These are phyloP conservation scores for Aspergillus saccharolyticus DNA, from an alignment of 495 filamentous ascomycete genomes.

Conservation along the genomic window DNA sequence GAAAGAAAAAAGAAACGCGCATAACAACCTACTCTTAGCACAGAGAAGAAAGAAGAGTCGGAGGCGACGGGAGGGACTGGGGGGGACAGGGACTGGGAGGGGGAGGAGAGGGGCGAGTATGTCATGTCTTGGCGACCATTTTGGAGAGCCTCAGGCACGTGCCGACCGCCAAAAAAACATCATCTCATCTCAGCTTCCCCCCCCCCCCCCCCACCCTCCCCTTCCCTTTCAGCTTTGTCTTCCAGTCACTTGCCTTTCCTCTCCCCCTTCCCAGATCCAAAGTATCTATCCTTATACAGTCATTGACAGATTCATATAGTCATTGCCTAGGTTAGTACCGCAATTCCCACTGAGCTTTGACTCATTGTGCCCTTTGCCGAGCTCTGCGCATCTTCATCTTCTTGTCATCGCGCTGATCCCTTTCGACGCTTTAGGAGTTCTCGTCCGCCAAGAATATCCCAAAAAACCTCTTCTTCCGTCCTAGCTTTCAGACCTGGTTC, in stretches of 20 bases:
- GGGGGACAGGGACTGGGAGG: neutral
- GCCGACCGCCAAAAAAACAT: conserved; percentile 27
- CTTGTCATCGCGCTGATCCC: conserved; percentile 13
- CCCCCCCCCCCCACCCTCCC: conserved; percentile 2
- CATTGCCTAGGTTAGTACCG: neutral
- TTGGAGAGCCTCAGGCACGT: conserved; percentile 6
- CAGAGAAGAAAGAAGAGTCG: conserved; percentile 6
- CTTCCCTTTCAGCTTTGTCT: conserved; percentile 6
- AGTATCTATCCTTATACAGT: neutral
- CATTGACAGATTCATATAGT: neutral
- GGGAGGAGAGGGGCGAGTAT: conserved; percentile 15
- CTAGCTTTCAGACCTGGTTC: neutral
- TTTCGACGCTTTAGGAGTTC: conserved; percentile 5
- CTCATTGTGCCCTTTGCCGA: neutral
- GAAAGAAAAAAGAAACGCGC: conserved; percentile 7
- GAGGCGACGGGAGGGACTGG: conserved; percentile 7
- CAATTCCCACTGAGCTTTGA: neutral
- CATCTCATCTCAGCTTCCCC: conserved; percentile 19
- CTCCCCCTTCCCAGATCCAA: neutral
- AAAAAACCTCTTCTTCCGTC: neutral
- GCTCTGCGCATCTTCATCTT: neutral
- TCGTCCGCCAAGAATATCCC: conserved; percentile 6
- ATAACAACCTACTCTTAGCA: conserved; percentile 6
- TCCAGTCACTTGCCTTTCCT: neutral
- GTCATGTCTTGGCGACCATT: conserved; percentile 5